phyloP scores from a whole-genome alignment of 2,329 filamentous ascomycete species.

The Reticulascus tulasneorum region DNA sequence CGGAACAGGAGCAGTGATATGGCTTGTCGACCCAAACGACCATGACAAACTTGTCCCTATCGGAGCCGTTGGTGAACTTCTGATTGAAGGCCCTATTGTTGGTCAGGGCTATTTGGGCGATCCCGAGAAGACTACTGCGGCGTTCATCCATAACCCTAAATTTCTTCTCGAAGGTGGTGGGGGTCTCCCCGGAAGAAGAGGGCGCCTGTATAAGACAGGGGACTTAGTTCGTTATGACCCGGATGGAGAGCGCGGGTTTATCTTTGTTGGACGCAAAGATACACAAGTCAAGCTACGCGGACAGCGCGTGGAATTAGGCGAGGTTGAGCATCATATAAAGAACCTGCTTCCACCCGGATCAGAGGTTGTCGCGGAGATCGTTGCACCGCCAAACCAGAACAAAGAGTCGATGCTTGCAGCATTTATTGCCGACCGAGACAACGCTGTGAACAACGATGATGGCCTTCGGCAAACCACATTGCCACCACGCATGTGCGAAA shows the following conservation, averaged over 20 bases:
- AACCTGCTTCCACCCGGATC: too few species aligned
- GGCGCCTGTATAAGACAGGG: conserved; percentile 32
- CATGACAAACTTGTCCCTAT: conserved; percentile 20
- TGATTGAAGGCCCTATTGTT: conserved; percentile 3
- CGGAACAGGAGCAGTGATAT: conserved; percentile 16
- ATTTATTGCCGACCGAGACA: too few species aligned
- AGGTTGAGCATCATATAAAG: conserved; percentile 50
- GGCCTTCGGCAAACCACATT: too few species aligned
- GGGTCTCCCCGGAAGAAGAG: conserved; percentile 19
- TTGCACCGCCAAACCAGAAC: too few species aligned
- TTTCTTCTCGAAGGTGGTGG: conserved; percentile 15
- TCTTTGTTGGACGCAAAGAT: too few species aligned
- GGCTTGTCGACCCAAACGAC: conserved; percentile 23
- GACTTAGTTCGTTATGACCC: conserved; percentile 32
- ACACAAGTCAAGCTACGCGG: conserved; percentile 14
- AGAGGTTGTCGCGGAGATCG: too few species aligned
- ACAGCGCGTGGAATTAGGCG: conserved; percentile 15
- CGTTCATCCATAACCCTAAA: conserved; percentile 13
- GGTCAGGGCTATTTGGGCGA: conserved; percentile 9
- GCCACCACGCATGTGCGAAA: too few species aligned
- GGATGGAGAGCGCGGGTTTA: conserved; percentile 25
- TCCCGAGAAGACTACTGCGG: conserved; percentile 16
- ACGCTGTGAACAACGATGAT: too few species aligned
- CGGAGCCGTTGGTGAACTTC: conserved; percentile 15
- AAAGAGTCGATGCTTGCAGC: too few species aligned